A percentile compares a stretch with the other conserved stretches of the same genome.
These are phyloP conservation scores for Aspergillus homomorphus DNA, from an alignment of 495 filamentous ascomycete species.

Conservation along the genomic window DNA sequence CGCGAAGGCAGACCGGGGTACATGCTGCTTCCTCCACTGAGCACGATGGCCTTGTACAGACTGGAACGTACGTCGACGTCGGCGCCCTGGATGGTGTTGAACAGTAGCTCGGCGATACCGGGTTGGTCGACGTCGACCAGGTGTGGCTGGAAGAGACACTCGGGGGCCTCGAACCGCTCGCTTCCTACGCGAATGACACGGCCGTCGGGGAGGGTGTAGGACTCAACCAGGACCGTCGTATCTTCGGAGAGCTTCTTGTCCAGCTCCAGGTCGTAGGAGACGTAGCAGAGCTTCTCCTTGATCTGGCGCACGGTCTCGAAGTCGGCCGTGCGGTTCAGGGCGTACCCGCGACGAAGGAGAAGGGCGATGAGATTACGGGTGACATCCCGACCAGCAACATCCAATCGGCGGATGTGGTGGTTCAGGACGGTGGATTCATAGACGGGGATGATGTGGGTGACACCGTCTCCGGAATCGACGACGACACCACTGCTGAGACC, in stretches of 20 bases:
- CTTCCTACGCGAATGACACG: conserved; percentile 93
- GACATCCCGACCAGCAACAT: conserved; percentile 95
- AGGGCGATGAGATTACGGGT: conserved; percentile 96
- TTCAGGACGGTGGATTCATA: conserved; percentile 97
- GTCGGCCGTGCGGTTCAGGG: conserved; percentile 95
- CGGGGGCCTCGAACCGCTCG: conserved; percentile 95
- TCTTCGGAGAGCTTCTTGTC: conserved; percentile 96
- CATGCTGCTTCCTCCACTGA: conserved; percentile 97
- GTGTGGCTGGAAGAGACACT: conserved; percentile 98
- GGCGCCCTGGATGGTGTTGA: conserved; percentile 95
- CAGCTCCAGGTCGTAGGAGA: conserved; percentile 95
- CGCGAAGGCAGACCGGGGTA: conserved; percentile 93
- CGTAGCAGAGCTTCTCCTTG: conserved; percentile 99
- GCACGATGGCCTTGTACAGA: conserved; percentile 94
- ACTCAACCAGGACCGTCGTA: conserved; percentile 95
- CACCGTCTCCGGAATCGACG: conserved; percentile 95
- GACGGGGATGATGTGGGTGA: conserved; percentile 97
- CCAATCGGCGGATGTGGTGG: conserved; percentile 88
- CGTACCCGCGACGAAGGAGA: conserved; percentile 91
- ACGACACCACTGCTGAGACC: conserved; percentile 94
- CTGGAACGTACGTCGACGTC: conserved; percentile 92
- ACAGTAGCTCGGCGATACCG: conserved; percentile 92
- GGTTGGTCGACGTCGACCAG: conserved; percentile 97
- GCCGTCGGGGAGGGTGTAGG: conserved; percentile 93
- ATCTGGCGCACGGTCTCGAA: conserved; percentile 99